Evolutionary conservation across 177 flowering plant genomes (phyloP), one percentile per base, ranked within the genome.

Genomic region (Vitis hybrid): DNA sequence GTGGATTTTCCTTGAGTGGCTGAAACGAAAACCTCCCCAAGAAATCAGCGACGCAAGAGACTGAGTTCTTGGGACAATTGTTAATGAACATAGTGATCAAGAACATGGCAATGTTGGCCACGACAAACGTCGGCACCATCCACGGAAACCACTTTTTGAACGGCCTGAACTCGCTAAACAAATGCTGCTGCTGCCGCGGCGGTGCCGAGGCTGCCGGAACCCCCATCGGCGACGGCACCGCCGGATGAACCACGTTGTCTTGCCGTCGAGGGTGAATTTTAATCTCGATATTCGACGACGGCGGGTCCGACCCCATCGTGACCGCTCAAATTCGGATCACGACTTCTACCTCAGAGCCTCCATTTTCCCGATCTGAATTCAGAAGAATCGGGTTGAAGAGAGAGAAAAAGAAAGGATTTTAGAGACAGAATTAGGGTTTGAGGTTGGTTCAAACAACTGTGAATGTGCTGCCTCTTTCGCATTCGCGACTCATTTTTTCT

Each of bases 41-140:
- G 62, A 75, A 76, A 4, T 70, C 18, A 15, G 71, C 89, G 3
- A 90, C 24, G 73, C 94, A 93, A 32, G 78, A 61, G 15, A 11
- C 30, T 9, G 90, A 85, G 59, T 85, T 82, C 70, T 75, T 73
- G 6, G 94, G 97, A 70, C 98, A 93, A 73, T 93, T 60, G 61
- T 93, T 93, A 9, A 85, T 58, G 63, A 58, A 86, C 95, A 93
- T 91, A 21, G 87, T 57, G 12, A 85, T 35, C 8, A 70, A 32
- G 50, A 93, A 93, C 64, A 91, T 5, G 4, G 67, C 70, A 20
- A 88, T 64, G 61, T 91, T 91, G n/a, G 75, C 87, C 18, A 78
- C 65, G 24, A 85, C 79, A 32, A 93, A 84, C 14, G 65, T 53
- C 15, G 97, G 94, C 5, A 93, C 86, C 72, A 91, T 54, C 98